Evolutionary conservation across 2,329 filamentous ascomycete species (phyloP), one percentile per base, ranked within the genome.

Genomic region (Incumbomyces lentus): DNA sequence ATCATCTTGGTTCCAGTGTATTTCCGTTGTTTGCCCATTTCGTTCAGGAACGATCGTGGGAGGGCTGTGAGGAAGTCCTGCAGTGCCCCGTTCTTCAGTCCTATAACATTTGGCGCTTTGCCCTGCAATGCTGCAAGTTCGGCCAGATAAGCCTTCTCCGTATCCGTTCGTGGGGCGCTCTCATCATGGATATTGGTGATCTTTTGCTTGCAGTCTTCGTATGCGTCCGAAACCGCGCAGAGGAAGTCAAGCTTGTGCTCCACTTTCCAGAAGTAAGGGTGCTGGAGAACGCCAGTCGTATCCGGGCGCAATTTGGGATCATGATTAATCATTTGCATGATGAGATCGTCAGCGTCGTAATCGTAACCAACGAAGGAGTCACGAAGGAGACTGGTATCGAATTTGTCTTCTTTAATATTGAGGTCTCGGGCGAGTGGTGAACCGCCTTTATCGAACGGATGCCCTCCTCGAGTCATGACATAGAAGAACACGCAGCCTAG

Each of bases 401-500:
- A 84, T 48, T 83, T 81, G 53, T 86, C 86, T 63, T 94, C 93
- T 58, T 94, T 88, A 58, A 98, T 96, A 64, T 98, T 96, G 58
- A 93, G 85, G 66, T 98, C 92, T 44, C 92, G 81, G 29, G 50
- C 56, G 79, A 94, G 93, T 71, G 92, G 96, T 41, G 87, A 81
- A 60, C 92, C 88, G 47, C 92, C 89, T 52, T 88, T 89, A 61
- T 95, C 90, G 59, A 93, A 98, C 0, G 92, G 92, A 63, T 98
- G 92, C 1, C 76, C 79, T 13, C 92, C 92, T 52, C 88, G 85
- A 1, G 90, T 95, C 49, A 98, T 74, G n/a, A 96, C 89, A 63
- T 95, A 98, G 68, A 89, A 96, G 71, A 95, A 98, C n/a, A 98
- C 88, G 44, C 95, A 83, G 1, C 92, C 92, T 31, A 98, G 76